These are phyloP conservation scores for Colletotrichum tofieldiae DNA, from an alignment of 2,329 filamentous ascomycete species.

Conservation along the genomic window DNA sequence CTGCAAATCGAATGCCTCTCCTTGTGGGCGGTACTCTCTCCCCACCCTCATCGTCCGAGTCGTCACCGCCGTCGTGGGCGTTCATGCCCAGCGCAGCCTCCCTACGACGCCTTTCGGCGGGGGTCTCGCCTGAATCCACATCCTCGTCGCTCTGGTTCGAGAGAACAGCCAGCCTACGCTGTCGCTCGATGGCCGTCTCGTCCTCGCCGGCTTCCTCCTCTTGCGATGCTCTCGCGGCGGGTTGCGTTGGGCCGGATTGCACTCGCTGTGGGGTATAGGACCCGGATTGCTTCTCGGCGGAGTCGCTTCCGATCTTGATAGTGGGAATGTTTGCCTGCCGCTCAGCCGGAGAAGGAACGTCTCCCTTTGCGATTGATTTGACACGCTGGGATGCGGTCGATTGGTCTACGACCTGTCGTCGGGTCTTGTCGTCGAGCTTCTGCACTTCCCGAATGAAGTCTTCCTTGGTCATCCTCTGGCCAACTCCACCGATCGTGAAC, in stretches of 20 bases:
- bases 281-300: conserved; percentile 21
- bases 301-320: conserved; percentile 26
- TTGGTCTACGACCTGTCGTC: conserved; percentile 67
- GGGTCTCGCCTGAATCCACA: conserved; percentile 73
- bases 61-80: conserved; percentile 60
- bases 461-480: conserved; percentile 82
- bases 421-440: conserved; percentile 78
- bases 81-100: conserved; percentile 80
- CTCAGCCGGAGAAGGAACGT: conserved; percentile 40
- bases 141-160: conserved; percentile 60
- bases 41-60: conserved; percentile 72
- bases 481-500: conserved; percentile 83
- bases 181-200: conserved; percentile 80
- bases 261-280: conserved; percentile 24
- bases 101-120: conserved; percentile 80
- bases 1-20: conserved; percentile 75
- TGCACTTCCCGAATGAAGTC: conserved; percentile 85
- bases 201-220: conserved; percentile 49
- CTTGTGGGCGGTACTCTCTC: conserved; percentile 66
- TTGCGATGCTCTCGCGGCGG: conserved; percentile 30
- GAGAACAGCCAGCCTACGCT: conserved; percentile 73
- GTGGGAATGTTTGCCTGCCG: conserved; percentile 24
- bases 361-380: conserved; percentile 66
- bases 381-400: conserved; percentile 64
- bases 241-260: conserved; percentile 4